Evolutionary conservation across 2,329 filamentous ascomycete genomes (phyloP).

Genomic region (Diplodia seriata): DNA sequence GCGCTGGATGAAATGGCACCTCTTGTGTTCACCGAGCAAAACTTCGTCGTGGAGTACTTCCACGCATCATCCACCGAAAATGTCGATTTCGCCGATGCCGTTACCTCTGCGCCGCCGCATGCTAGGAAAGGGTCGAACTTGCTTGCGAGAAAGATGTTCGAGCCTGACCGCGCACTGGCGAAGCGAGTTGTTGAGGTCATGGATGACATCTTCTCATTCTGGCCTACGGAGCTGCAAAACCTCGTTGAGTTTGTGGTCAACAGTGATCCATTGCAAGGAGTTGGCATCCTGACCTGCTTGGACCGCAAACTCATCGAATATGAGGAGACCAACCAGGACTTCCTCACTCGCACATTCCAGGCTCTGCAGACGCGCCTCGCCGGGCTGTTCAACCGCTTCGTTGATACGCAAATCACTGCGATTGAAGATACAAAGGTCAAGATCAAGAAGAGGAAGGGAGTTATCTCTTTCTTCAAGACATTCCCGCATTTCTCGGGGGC

Average conservation of each 20-base stretch:
- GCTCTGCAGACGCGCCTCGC: constrained; percentile 78
- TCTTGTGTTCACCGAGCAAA: constrained; percentile 90
- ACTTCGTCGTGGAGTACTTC: constrained; percentile 97
- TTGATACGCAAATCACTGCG: constrained; percentile 92
- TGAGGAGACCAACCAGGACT: constrained; percentile 92
- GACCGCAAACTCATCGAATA: constrained; percentile 81
- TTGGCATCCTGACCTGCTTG: constrained; percentile 81
- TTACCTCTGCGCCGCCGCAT: constrained; percentile 69
- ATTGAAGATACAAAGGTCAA: constrained; percentile 99
- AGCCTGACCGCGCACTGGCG: constrained; percentile 87
- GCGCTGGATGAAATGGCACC: constrained; percentile 82
- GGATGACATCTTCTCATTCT: constrained; percentile 85
- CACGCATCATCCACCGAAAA: constrained; percentile 86
- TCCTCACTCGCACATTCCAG: constrained; percentile 78
- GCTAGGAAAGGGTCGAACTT: constrained; percentile 76
- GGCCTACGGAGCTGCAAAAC: constrained; percentile 77
- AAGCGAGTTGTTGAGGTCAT: constrained; percentile 83
- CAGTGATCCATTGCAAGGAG: constrained; percentile 86
- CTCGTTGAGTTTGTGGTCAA: constrained; percentile 84
- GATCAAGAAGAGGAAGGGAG: constrained; percentile 96
- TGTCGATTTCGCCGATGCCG: constrained; percentile 81
- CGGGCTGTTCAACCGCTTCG: constrained; percentile 81
- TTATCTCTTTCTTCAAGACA: constrained; percentile 92
- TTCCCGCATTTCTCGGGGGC: constrained; percentile 86
- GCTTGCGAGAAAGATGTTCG: constrained; percentile 76